Percentiles rank a stretch among this genome's conserved stretches.
phyloP scores from a whole-genome alignment of 768 basidiomycete species.

The Calocybe gangraenosa region DNA sequence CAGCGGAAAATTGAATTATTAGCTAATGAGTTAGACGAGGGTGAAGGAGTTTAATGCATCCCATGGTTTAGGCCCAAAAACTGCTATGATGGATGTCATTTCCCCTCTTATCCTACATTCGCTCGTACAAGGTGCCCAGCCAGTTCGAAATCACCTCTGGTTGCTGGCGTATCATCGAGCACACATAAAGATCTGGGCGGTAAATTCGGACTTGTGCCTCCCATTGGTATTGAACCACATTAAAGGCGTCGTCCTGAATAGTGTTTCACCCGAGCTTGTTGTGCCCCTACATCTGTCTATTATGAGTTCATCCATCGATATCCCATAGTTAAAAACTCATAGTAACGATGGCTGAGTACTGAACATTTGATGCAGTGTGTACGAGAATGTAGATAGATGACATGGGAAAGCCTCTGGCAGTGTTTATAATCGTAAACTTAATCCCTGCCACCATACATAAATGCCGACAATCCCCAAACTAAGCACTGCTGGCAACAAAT shows the following conservation, averaged over 20 bases:
- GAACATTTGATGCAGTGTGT: no score
- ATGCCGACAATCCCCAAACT: conserved; percentile 48
- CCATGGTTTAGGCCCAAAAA: conserved; percentile 1
- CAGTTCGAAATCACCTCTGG: conserved; percentile 56
- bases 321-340: no score
- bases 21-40: conserved; percentile 59
- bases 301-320: no score
- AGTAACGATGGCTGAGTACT: no score
- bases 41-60: conserved; percentile 40
- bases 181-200: conserved; percentile 36
- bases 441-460: conserved; percentile 61
- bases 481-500: conserved; percentile 56
- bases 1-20: conserved; percentile 63
- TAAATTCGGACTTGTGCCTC: neutral
- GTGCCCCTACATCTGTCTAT: no score
- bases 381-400: no score
- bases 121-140: conserved; percentile 80
- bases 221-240: neutral
- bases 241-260: no score
- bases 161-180: conserved; percentile 77
- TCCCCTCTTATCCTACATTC: conserved; percentile 14
- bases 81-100: conserved; percentile 1
- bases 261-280: no score
- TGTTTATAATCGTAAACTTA: conserved; percentile 39
- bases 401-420: no score